Evolutionary conservation across 495 filamentous ascomycete genomes (phyloP).

Genomic region (Podospora pseudocomata): DNA sequence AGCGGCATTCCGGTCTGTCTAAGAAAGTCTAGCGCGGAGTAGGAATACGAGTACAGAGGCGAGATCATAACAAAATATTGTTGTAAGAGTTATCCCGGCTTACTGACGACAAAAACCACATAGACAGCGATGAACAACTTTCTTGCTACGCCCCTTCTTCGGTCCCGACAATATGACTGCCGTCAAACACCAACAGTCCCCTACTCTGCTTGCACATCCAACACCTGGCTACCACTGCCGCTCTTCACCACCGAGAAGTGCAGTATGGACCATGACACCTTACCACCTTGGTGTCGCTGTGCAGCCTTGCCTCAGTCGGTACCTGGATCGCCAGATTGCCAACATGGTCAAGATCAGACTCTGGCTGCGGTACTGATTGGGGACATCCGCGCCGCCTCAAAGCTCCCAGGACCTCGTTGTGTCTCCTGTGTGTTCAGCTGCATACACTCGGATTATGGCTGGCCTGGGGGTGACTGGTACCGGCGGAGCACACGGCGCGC

Average conservation of each 20-base stretch:
- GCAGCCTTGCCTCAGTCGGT: conserved; percentile 13
- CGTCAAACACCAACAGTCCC: background rate
- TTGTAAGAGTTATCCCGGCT: background rate
- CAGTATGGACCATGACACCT: conserved; percentile 7
- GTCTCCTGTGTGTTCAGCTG: conserved; percentile 3
- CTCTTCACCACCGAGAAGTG: conserved; percentile 7
- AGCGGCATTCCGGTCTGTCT: conserved; percentile 3
- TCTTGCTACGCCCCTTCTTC: background rate
- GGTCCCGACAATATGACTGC: conserved; percentile 1
- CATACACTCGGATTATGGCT: conserved; percentile 14
- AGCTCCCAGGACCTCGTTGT: conserved; percentile 9
- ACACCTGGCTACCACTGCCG: background rate
- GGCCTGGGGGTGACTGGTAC: conserved; percentile 17
- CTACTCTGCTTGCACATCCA: background rate
- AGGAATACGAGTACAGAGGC: background rate
- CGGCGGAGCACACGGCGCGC: conserved; percentile 27
- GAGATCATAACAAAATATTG: background rate
- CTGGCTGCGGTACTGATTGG: conserved; percentile 26
- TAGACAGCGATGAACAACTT: background rate
- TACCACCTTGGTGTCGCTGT: conserved; percentile 1
- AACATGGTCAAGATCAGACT: background rate
- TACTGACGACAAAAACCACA: background rate
- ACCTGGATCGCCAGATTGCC: conserved; percentile 29
- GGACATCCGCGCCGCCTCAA: conserved; percentile 25
- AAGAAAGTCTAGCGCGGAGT: background rate